phyloP scores from a whole-genome alignment of 495 filamentous ascomycete genomes.

The Sphaerosporella brunnea region DNA sequence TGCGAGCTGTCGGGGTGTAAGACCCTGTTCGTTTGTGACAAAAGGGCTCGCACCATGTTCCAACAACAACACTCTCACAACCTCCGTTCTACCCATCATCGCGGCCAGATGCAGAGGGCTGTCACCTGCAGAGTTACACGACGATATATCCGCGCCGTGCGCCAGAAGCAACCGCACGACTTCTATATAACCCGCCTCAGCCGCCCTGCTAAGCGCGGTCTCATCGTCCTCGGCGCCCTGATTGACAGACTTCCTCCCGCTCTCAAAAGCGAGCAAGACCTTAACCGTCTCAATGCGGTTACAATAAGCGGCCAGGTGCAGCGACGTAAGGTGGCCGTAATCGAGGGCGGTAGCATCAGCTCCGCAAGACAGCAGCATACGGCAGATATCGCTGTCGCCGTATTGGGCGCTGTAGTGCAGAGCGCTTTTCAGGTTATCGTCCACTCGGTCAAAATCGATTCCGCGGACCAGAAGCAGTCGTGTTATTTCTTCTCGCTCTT shows the following conservation, averaged over 20 bases:
- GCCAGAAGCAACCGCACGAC: not conserved
- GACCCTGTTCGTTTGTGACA: not conserved
- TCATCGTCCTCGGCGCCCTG: constrained; percentile 1
- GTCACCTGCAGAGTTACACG: not conserved
- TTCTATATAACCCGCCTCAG: not conserved
- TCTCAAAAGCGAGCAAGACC: not conserved
- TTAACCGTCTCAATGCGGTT: not conserved
- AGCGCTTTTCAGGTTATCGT: constrained; percentile 3
- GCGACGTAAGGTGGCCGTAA: constrained; percentile 3
- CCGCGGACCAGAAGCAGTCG: not conserved
- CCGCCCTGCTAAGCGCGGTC: not conserved
- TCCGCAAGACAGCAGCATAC: not conserved
- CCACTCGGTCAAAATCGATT: not conserved
- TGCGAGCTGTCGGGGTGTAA: not conserved
- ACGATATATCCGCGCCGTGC: not conserved
- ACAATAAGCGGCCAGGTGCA: constrained; percentile 1
- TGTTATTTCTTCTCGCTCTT: not conserved
- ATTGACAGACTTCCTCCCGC: not conserved
- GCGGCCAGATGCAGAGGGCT: not conserved
- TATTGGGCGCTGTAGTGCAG: not conserved
- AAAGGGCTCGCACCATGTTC: not conserved
- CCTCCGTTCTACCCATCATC: not conserved
- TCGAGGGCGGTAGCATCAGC: not conserved
- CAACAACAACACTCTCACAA: not conserved
- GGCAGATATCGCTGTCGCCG: not conserved